These are phyloP conservation scores for Arthrobotrys sphaeroides DNA, from an alignment of 2,329 filamentous ascomycete species.

Conservation along the genomic window DNA sequence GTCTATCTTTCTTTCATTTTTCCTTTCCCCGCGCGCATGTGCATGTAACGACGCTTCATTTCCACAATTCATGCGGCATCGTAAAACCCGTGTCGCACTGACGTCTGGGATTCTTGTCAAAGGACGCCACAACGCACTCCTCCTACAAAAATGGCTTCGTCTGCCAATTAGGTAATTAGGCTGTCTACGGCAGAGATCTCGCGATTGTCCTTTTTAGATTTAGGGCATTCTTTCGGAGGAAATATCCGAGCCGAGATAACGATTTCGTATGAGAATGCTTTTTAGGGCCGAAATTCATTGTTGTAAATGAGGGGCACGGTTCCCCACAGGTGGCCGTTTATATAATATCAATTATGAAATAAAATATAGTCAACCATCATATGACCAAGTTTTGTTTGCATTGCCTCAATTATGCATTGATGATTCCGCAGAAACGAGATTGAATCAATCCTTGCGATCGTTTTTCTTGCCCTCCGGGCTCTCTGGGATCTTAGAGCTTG, in stretches of 20 bases:
- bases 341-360: background rate
- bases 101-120: slow-evolving; percentile 11
- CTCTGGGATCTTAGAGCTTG: background rate
- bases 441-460: background rate
- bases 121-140: slow-evolving; percentile 3
- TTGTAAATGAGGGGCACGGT: background rate
- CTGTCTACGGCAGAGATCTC: background rate
- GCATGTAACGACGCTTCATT: slow-evolving; percentile 6
- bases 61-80: slow-evolving; percentile 19
- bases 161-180: background rate
- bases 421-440: background rate
- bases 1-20: background rate
- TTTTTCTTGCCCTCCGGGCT: background rate
- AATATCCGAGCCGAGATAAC: slow-evolving; percentile 26
- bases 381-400: background rate
- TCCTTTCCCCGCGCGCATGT: background rate
- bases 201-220: background rate
- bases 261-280: slow-evolving; percentile 6
- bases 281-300: background rate
- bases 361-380: background rate
- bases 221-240: slow-evolving; percentile 11
- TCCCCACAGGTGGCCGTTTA: background rate
- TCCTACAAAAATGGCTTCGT: background rate
- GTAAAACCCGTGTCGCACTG: slow-evolving; percentile 5
- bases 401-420: slow-evolving; percentile 3